phyloP scores from a whole-genome alignment of 257 asterid species.

The Nicotiana tabacum region DNA sequence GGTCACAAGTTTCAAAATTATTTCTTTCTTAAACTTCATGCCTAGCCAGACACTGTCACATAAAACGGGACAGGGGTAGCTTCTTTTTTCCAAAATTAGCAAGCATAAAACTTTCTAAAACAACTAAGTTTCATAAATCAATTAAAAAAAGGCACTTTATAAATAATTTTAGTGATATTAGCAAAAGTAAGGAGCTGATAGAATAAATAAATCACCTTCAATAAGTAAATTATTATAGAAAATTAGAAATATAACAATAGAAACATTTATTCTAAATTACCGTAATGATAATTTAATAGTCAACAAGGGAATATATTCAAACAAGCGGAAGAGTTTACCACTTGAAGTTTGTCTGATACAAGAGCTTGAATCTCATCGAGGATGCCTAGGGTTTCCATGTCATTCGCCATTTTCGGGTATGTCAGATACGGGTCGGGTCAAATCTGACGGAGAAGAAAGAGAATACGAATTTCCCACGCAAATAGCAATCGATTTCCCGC shows the following conservation, averaged over 20 bases:
- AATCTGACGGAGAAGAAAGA: background rate
- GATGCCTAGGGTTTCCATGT: conserved; percentile 56
- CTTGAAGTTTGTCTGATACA: conserved; percentile 91
- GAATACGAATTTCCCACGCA: conserved; percentile 24
- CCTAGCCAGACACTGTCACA: too few species aligned
- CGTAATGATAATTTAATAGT: background rate
- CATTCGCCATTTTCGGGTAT: conserved; percentile 51
- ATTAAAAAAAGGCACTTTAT: background rate
- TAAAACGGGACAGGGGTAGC: too few species aligned
- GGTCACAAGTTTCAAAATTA: too few species aligned
- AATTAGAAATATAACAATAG: background rate
- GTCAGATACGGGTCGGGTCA: conserved; percentile 13
- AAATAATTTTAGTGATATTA: background rate
- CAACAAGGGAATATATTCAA: background rate
- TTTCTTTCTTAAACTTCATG: too few species aligned
- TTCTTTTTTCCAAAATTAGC: too few species aligned
- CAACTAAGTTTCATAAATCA: background rate
- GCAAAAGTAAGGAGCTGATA: background rate
- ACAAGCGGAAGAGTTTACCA: conserved; percentile 42
- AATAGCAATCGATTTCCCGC: conserved; percentile 57
- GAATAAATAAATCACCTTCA: background rate
- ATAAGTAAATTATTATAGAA: background rate
- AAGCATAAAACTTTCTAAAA: background rate
- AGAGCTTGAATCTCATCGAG: conserved; percentile 73
- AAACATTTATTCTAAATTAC: background rate